Percentiles rank a stretch among this genome's conserved stretches.
Conservation (phyloP, 495 filamentous ascomycete genomes). For the Podospora sp. region DNA sequence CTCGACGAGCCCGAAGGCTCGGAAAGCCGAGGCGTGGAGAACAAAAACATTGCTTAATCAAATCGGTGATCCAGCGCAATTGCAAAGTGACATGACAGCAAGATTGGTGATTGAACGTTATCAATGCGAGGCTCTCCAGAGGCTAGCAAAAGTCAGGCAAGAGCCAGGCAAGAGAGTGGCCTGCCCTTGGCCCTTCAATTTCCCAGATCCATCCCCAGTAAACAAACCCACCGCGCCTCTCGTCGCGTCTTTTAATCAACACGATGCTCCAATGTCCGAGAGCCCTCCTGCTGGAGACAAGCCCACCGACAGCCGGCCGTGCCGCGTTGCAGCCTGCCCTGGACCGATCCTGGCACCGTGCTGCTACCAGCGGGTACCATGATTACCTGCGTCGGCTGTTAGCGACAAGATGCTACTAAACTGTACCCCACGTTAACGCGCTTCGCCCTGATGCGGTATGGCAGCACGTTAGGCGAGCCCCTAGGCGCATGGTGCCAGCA, state of each 20-base stretch:
- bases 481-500: neutral
- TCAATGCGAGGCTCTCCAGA: constrained; percentile 4
- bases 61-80: neutral
- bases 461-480: neutral
- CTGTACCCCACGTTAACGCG: constrained; percentile 1
- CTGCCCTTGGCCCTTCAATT: constrained; percentile 3
- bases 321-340: neutral
- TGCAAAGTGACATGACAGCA: neutral
- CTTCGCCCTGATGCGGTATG: neutral
- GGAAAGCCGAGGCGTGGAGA: neutral
- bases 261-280: constrained; percentile 11
- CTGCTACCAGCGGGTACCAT: neutral
- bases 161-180: neutral
- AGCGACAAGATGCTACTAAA: neutral
- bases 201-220: neutral
- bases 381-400: constrained; percentile 3
- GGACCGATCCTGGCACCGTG: neutral
- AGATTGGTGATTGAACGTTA: constrained; percentile 6
- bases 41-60: neutral
- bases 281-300: neutral
- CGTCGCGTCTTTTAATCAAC: constrained; percentile 6
- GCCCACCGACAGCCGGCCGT: constrained; percentile 3
- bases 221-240: constrained; percentile 3
- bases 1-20: neutral
- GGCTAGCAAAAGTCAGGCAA: neutral